phyloP scores from a whole-genome alignment of 495 filamentous ascomycete species.

The Talaromyces thailandensis region DNA sequence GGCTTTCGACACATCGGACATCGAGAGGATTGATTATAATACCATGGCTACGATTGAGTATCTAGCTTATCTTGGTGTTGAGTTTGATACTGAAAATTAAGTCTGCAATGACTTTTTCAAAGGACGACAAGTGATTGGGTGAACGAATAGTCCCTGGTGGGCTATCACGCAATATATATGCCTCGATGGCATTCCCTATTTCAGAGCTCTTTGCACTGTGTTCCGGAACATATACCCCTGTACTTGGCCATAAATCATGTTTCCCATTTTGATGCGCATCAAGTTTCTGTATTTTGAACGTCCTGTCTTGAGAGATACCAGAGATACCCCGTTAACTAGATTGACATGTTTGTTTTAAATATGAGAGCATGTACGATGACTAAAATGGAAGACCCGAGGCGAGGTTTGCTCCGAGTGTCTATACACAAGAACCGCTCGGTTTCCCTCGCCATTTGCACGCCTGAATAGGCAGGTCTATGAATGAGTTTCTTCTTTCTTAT shows the following conservation, averaged over 20 bases:
- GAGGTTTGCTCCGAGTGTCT: constrained; percentile 3
- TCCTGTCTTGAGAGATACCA: not conserved
- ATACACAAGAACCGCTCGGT: constrained; percentile 7
- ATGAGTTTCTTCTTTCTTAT: not conserved
- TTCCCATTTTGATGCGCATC: not conserved
- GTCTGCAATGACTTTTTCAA: not conserved
- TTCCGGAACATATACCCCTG: not conserved
- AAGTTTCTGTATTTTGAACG: not conserved
- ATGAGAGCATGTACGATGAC: not conserved
- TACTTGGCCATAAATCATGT: not conserved
- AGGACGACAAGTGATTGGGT: not conserved
- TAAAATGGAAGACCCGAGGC: not conserved
- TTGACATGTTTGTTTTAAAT: not conserved
- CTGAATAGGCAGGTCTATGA: not conserved
- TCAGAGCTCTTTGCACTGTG: not conserved
- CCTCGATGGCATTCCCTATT: not conserved
- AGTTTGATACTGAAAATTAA: not conserved
- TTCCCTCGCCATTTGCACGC: constrained; percentile 2
- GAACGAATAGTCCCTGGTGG: not conserved
- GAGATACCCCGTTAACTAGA: constrained; percentile 1
- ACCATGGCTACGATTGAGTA: not conserved
- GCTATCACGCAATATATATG: not conserved
- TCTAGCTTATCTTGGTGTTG: not conserved
- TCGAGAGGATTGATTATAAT: not conserved
- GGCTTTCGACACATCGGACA: not conserved